These are phyloP conservation scores for Ceratobasidium theobromae DNA, from an alignment of 1,284 basidiomycete genomes.

Conservation along the genomic window DNA sequence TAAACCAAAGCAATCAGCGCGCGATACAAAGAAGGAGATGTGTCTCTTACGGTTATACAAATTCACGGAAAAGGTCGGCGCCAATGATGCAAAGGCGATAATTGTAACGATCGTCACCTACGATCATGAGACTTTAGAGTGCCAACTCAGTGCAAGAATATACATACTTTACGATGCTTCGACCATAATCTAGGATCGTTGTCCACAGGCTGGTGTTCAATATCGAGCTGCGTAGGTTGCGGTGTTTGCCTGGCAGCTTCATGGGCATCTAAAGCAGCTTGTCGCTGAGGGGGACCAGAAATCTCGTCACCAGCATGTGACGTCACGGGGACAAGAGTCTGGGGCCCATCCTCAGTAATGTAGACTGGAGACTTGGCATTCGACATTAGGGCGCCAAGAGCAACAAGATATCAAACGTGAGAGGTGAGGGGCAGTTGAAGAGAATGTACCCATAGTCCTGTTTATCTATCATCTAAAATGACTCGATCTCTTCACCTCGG, in stretches of 20 bases:
- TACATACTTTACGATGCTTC: slow-evolving; percentile 58
- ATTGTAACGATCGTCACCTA: slow-evolving; percentile 60
- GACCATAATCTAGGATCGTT: slow-evolving; percentile 83
- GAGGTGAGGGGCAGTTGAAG: too few relatives aligned
- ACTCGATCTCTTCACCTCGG: too few relatives aligned
- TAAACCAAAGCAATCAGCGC: slow-evolving; percentile 37
- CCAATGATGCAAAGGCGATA: slow-evolving; percentile 61
- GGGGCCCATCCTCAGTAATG: slow-evolving; percentile 18
- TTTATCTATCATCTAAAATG: slow-evolving; percentile 2
- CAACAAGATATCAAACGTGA: not conserved
- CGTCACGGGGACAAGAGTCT: not conserved
- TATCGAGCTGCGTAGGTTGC: slow-evolving; percentile 48
- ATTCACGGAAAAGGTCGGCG: slow-evolving; percentile 66
- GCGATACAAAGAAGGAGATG: not conserved
- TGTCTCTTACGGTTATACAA: slow-evolving; percentile 63
- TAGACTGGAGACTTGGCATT: not conserved
- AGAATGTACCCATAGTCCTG: not conserved
- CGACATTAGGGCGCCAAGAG: not conserved
- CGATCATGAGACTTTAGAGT: not conserved
- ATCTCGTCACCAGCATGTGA: slow-evolving; percentile 27
- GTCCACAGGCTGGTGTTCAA: slow-evolving; percentile 65
- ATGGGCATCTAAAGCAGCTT: slow-evolving; percentile 2
- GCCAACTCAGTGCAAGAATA: not conserved
- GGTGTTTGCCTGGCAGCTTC: slow-evolving; percentile 7
- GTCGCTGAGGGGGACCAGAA: slow-evolving; percentile 31